Conservation (phyloP, 2,329 filamentous ascomycete genomes). For the Zalaria sp. region DNA sequence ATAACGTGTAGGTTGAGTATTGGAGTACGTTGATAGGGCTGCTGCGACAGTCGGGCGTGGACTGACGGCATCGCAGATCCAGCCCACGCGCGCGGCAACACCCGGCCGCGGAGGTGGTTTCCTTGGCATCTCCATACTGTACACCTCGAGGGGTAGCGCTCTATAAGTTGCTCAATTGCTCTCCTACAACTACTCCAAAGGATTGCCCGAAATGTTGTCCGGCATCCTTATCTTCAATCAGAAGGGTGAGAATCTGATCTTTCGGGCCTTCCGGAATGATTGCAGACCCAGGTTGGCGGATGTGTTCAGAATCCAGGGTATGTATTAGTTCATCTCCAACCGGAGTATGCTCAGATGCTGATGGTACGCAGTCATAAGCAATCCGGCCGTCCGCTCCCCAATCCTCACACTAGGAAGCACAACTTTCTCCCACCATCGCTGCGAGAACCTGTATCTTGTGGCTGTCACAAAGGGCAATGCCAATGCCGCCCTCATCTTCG, state of each 20-base stretch:
- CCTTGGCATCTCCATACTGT: too few relatives aligned
- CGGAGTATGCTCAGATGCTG: background rate
- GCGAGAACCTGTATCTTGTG: conserved; percentile 97
- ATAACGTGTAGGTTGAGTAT: too few relatives aligned
- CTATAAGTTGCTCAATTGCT: too few relatives aligned
- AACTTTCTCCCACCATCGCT: conserved; percentile 98
- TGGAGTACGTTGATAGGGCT: too few relatives aligned
- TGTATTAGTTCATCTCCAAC: too few relatives aligned
- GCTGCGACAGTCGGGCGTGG: too few relatives aligned
- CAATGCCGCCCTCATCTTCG: conserved; percentile 94
- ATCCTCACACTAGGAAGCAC: conserved; percentile 95
- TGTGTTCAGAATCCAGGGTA: conserved; percentile 84
- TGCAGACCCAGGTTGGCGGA: conserved; percentile 94
- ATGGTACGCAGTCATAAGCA: conserved; percentile 61
- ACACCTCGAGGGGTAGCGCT: too few relatives aligned
- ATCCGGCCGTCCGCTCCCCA: conserved; percentile 90
- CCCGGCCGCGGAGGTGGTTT: too few relatives aligned
- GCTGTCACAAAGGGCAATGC: conserved; percentile 98
- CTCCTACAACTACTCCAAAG: too few relatives aligned
- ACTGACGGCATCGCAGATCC: too few relatives aligned
- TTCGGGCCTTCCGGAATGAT: conserved; percentile 96
- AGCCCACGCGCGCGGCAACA: too few relatives aligned
- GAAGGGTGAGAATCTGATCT: conserved; percentile 99
- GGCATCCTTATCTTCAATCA: conserved; percentile 98
- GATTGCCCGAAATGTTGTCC: conserved; percentile 61